phyloP scores from a whole-genome alignment of 1,284 basidiomycete genomes.

The Fomitopsis betulina region DNA sequence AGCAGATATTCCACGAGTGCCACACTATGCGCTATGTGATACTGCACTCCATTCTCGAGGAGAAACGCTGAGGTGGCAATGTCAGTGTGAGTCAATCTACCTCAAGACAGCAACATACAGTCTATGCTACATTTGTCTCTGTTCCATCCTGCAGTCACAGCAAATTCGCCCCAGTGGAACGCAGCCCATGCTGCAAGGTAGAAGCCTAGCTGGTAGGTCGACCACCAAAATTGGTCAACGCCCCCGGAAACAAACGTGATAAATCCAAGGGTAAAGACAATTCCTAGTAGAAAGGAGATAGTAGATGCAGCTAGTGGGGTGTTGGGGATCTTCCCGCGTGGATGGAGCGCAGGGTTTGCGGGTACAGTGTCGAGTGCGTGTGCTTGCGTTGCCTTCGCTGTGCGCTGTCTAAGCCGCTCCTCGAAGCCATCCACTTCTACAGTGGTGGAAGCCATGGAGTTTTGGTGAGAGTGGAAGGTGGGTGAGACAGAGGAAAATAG shows the following conservation, averaged over 20 bases:
- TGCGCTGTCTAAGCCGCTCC: constrained; percentile 40
- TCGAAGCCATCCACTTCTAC: constrained; percentile 36
- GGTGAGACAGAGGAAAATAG: not conserved
- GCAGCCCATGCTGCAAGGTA: constrained; percentile 77
- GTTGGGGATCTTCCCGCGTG: constrained; percentile 72
- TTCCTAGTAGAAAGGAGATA: constrained; percentile 75
- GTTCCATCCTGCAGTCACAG: constrained; percentile 95
- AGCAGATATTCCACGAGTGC: constrained; percentile 83
- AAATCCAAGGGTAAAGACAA: constrained; percentile 51
- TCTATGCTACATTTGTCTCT: constrained; percentile 88
- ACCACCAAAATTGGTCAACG: constrained; percentile 51
- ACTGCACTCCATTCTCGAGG: constrained; percentile 84
- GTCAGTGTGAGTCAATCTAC: not conserved
- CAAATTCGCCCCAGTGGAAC: constrained; percentile 95
- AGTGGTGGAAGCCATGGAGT: not conserved
- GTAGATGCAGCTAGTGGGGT: constrained; percentile 72
- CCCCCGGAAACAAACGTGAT: constrained; percentile 45
- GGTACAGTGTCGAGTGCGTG: constrained; percentile 55
- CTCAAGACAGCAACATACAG: constrained; percentile 55
- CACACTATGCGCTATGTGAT: constrained; percentile 81
- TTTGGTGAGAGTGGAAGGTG: not conserved
- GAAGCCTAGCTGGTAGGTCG: constrained; percentile 75
- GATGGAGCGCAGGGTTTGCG: constrained; percentile 27
- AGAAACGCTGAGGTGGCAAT: constrained; percentile 68
- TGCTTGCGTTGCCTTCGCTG: constrained; percentile 12